Conservation (phyloP, 371 early-diverging fungal species). For the Gilbertella persicaria region DNA sequence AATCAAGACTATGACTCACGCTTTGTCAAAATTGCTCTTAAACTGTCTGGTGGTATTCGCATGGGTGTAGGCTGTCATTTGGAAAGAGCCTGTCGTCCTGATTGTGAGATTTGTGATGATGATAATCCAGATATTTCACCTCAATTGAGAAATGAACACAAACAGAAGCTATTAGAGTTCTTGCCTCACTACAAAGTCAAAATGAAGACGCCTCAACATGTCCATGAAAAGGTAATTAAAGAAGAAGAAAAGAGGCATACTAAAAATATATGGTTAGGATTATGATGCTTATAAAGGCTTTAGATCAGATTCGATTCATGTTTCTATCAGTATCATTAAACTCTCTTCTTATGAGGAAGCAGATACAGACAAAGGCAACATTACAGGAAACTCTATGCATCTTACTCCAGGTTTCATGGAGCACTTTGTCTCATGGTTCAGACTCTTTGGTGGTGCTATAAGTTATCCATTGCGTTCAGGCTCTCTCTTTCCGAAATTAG, state of each 20-base stretch:
- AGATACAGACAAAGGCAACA: slow-evolving; percentile 11
- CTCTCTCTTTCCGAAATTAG: slow-evolving; percentile 29
- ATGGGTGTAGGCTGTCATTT: slow-evolving; percentile 53
- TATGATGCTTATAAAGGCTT: slow-evolving; percentile 66
- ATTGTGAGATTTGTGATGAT: slow-evolving; percentile 25
- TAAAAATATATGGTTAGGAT: slow-evolving; percentile 19
- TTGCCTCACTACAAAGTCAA: slow-evolving; percentile 56
- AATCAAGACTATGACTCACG: slow-evolving; percentile 13
- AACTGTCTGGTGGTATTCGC: slow-evolving; percentile 41
- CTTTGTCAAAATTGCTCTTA: slow-evolving; percentile 34
- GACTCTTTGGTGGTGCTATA: slow-evolving; percentile 46
- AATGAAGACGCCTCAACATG: slow-evolving; percentile 42
- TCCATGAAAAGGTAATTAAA: slow-evolving; percentile 20
- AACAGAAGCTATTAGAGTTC: slow-evolving; percentile 43
- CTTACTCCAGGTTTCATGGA: slow-evolving; percentile 33
- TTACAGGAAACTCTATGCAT: slow-evolving; percentile 39
- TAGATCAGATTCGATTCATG: slow-evolving; percentile 58
- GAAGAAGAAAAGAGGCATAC: neutral
- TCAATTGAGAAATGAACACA: slow-evolving; percentile 15
- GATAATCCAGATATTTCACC: slow-evolving; percentile 13
- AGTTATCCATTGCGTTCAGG: slow-evolving; percentile 33
- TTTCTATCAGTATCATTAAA: slow-evolving; percentile 48
- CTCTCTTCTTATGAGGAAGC: neutral
- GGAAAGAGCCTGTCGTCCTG: slow-evolving; percentile 42
- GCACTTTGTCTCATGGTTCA: slow-evolving; percentile 38